These are phyloP conservation scores for Benincasa hispida DNA, from an alignment of 306 rosid genomes.

Conservation along the genomic window DNA sequence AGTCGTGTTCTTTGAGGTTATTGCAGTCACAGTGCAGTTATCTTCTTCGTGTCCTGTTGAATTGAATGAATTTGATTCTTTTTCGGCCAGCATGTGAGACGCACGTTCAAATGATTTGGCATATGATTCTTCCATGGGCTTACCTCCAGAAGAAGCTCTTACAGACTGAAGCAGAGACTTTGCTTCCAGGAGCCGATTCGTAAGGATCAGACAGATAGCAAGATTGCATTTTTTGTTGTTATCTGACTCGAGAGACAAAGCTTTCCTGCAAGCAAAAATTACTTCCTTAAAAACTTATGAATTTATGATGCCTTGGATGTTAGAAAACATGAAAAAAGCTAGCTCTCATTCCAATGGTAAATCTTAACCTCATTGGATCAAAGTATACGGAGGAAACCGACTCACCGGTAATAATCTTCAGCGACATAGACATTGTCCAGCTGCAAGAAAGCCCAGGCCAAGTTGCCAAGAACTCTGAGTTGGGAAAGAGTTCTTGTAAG, in stretches of 20 bases:
- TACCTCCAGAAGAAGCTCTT: conserved; percentile 39
- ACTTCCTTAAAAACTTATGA: neutral
- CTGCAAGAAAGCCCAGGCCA: conserved; percentile 96
- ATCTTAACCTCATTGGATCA: neutral
- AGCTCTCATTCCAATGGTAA: neutral
- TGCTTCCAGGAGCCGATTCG: conserved; percentile 60
- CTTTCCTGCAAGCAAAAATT: conserved; percentile 34
- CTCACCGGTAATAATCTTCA: conserved; percentile 66
- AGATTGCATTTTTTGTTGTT: conserved; percentile 87
- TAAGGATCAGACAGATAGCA: conserved; percentile 75
- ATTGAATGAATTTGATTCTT: conserved; percentile 3
- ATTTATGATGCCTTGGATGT: neutral
- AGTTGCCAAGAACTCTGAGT: conserved; percentile 69
- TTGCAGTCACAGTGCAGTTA: neutral
- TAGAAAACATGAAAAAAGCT: neutral
- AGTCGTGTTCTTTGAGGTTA: neutral
- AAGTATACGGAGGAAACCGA: neutral
- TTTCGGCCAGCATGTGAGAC: conserved; percentile 38
- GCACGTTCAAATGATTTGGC: conserved; percentile 75
- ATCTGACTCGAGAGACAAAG: conserved; percentile 65
- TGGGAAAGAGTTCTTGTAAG: neutral
- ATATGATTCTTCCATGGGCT: conserved; percentile 64
- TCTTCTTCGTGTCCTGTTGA: neutral
- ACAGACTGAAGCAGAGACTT: conserved; percentile 70
- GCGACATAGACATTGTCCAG: conserved; percentile 44